A percentile compares a stretch with the other conserved stretches of the same genome.
Evolutionary conservation across 139 green algal genomes (phyloP).

Genomic region (Pleodorina starrii): DNA sequence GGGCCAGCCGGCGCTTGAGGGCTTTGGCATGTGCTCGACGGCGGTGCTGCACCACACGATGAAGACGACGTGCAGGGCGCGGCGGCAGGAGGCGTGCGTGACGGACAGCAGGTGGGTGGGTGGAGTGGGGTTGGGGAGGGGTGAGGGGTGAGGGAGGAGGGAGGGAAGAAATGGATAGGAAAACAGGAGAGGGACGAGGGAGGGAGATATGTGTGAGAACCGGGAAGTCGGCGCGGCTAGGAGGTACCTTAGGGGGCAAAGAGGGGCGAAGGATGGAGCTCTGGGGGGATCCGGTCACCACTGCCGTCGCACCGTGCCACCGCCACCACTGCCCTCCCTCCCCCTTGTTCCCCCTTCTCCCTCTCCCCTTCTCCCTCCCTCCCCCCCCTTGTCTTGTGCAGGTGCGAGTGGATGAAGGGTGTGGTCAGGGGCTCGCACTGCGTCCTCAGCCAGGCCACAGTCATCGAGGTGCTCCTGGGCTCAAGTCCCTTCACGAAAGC

Average conservation of each 20-base stretch:
- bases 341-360: too few relatives aligned
- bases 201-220: background rate
- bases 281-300: too few relatives aligned
- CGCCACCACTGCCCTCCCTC: too few relatives aligned
- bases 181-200: background rate
- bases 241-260: background rate
- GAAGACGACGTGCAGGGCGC: background rate
- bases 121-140: background rate
- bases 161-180: too few relatives aligned
- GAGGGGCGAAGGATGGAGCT: too few relatives aligned
- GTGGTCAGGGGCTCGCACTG: background rate
- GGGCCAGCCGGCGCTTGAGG: background rate
- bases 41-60: constrained; percentile 16
- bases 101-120: background rate
- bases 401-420: background rate
- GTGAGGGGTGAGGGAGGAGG: background rate
- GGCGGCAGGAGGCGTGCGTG: background rate
- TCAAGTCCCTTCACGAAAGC: background rate
- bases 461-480: constrained; percentile 19
- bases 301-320: too few relatives aligned
- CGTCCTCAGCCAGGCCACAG: background rate
- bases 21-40: constrained; percentile 3
- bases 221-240: background rate
- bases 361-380: too few relatives aligned
- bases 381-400: too few relatives aligned